These are phyloP conservation scores for Lycium ferocissimum DNA, from an alignment of 257 asterid genomes.

Conservation along the genomic window DNA sequence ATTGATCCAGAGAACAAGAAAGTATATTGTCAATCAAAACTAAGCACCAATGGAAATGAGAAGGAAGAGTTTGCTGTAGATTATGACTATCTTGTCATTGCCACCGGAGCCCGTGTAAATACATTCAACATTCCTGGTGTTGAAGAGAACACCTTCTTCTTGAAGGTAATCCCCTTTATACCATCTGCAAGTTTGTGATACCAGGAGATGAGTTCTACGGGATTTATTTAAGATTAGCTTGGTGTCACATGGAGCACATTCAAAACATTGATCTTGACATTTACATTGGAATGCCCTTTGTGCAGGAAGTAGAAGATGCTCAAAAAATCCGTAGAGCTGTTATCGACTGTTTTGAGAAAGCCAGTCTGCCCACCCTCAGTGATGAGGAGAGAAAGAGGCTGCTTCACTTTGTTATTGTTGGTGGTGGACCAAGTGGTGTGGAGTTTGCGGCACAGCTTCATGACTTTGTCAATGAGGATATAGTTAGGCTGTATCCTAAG, in stretches of 20 bases:
- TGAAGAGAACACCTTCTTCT: constrained; percentile 83
- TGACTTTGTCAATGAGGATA: constrained; percentile 83
- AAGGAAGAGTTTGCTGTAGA: constrained; percentile 81
- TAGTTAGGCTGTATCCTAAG: constrained; percentile 75
- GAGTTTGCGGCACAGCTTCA: constrained; percentile 92
- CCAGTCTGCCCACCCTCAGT: constrained; percentile 75
- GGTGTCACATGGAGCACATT: neutral
- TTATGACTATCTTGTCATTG: constrained; percentile 90
- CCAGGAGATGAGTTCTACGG: neutral
- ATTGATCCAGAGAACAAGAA: constrained; percentile 76
- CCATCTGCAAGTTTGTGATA: constrained; percentile 12
- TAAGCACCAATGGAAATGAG: constrained; percentile 51
- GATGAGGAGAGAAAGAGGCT: constrained; percentile 83
- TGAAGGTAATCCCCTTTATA: constrained; percentile 63
- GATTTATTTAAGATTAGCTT: neutral
- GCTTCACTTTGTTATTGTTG: constrained; percentile 96
- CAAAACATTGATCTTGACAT: neutral
- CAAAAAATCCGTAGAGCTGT: constrained; percentile 88
- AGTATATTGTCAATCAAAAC: constrained; percentile 80
- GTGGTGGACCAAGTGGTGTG: constrained; percentile 97
- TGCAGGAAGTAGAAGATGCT: constrained; percentile 97
- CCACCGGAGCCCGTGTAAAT: constrained; percentile 87
- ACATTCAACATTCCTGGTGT: constrained; percentile 98
- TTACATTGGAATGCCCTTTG: neutral
- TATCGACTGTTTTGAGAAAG: constrained; percentile 89